Conservation (phyloP, 2,329 filamentous ascomycete genomes). For the Madurella mycetomatis region DNA sequence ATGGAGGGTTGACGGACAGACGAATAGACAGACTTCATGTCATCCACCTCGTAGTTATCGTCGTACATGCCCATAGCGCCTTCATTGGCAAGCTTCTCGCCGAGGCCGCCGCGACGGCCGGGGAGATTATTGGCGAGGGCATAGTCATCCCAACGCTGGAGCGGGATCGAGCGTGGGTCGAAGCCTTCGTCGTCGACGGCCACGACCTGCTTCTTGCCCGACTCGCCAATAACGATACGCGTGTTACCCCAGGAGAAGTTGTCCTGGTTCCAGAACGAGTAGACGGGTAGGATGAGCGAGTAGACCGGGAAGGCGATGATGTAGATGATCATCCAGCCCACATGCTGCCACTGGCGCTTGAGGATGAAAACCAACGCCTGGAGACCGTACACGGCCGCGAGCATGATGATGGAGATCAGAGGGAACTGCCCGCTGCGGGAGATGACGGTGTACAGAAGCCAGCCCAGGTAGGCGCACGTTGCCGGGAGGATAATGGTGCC, state of each 20-base stretch:
- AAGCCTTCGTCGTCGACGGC: slow-evolving; percentile 81
- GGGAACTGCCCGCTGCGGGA: slow-evolving; percentile 71
- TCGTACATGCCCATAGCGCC: slow-evolving; percentile 64
- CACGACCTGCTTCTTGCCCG: slow-evolving; percentile 84
- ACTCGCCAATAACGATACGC: slow-evolving; percentile 92
- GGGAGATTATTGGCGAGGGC: slow-evolving; percentile 81
- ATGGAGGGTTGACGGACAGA: slow-evolving; percentile 86
- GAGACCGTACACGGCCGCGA: slow-evolving; percentile 89
- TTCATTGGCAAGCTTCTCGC: slow-evolving; percentile 59
- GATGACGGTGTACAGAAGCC: slow-evolving; percentile 77
- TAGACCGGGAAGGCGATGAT: slow-evolving; percentile 92
- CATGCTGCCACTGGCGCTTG: slow-evolving; percentile 95
- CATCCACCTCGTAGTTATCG: slow-evolving; percentile 92
- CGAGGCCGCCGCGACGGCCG: slow-evolving; percentile 71
- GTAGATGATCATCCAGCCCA: slow-evolving; percentile 99
- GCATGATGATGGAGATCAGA: slow-evolving; percentile 78
- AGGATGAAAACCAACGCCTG: slow-evolving; percentile 95
- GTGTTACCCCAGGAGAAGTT: slow-evolving; percentile 99
- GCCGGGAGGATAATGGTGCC: slow-evolving; percentile 90
- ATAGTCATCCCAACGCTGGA: slow-evolving; percentile 98
- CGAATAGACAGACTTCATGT: slow-evolving; percentile 95
- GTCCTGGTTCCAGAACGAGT: slow-evolving; percentile 99
- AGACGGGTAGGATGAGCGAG: slow-evolving; percentile 84
- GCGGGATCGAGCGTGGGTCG: slow-evolving; percentile 85
- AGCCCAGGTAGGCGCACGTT: slow-evolving; percentile 80